A percentile compares a stretch with the other conserved stretches of the same genome.
phyloP scores from a whole-genome alignment of 495 filamentous ascomycete genomes.

The Podospora australis region DNA sequence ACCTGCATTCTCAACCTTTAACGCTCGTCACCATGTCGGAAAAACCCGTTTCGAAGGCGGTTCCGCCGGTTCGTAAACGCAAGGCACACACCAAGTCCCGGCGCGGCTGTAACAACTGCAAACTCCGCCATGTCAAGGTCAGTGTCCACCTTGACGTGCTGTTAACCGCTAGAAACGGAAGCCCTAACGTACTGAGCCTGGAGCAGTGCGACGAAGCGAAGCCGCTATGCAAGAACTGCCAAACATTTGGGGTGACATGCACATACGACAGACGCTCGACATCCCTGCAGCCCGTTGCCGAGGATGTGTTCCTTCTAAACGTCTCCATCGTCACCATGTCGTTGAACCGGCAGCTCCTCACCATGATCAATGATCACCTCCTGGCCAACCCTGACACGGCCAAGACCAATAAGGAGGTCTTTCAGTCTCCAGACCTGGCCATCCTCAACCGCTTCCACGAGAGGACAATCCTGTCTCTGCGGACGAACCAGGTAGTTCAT shows the following conservation, averaged over 20 bases:
- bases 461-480: slow-evolving; percentile 35
- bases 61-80: slow-evolving; percentile 14
- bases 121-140: slow-evolving; percentile 41
- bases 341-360: slow-evolving; percentile 10
- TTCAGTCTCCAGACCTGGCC: slow-evolving; percentile 23
- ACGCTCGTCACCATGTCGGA: not conserved
- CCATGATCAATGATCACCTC: slow-evolving; percentile 18
- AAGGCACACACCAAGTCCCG: slow-evolving; percentile 38
- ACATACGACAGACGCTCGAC: slow-evolving; percentile 26
- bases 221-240: slow-evolving; percentile 37
- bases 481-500: slow-evolving; percentile 19
- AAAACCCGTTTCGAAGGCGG: not conserved
- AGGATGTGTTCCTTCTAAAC: slow-evolving; percentile 17
- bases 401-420: slow-evolving; percentile 9
- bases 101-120: slow-evolving; percentile 43
- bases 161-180: not conserved
- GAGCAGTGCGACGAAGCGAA: slow-evolving; percentile 41
- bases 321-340: slow-evolving; percentile 5
- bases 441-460: slow-evolving; percentile 29
- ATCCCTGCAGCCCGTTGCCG: slow-evolving; percentile 29
- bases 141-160: not conserved
- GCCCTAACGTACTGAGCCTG: not conserved
- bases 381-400: not conserved
- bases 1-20: not conserved
- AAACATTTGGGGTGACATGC: slow-evolving; percentile 36